Conservation (phyloP, 2,329 filamentous ascomycete genomes). For the Fusarium chuoi region DNA sequence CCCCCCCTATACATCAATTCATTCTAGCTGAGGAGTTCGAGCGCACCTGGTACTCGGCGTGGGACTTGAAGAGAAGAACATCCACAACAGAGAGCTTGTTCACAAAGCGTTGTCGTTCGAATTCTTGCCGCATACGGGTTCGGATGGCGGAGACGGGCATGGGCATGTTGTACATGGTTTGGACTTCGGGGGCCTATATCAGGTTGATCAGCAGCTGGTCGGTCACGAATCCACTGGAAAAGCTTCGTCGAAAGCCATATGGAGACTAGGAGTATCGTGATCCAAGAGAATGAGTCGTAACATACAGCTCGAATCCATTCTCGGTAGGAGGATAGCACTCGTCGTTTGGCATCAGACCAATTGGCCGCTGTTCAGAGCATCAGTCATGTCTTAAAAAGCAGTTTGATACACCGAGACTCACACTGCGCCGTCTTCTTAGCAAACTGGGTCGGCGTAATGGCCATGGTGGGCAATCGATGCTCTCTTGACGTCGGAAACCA, state of each 20-base stretch:
- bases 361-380: constrained; percentile 74
- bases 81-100: constrained; percentile 90
- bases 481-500: constrained; percentile 43
- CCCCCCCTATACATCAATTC: constrained; percentile 36
- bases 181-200: constrained; percentile 89
- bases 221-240: neutral
- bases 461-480: constrained; percentile 69
- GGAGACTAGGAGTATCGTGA: neutral
- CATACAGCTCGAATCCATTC: constrained; percentile 97
- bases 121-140: constrained; percentile 95
- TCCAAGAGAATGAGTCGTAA: constrained; percentile 43
- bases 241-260: neutral
- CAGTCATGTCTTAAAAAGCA: constrained; percentile 45
- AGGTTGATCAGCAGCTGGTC: constrained; percentile 28
- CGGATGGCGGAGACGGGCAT: constrained; percentile 88
- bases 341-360: constrained; percentile 87
- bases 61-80: constrained; percentile 88
- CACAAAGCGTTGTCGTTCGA: constrained; percentile 94
- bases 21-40: constrained; percentile 64
- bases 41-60: constrained; percentile 90
- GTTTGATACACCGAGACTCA: constrained; percentile 56
- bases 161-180: constrained; percentile 95
- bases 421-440: constrained; percentile 83
- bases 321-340: constrained; percentile 90
- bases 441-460: constrained; percentile 93